phyloP scores from a whole-genome alignment of 441 rosid species.

The Oxalis stricta region DNA sequence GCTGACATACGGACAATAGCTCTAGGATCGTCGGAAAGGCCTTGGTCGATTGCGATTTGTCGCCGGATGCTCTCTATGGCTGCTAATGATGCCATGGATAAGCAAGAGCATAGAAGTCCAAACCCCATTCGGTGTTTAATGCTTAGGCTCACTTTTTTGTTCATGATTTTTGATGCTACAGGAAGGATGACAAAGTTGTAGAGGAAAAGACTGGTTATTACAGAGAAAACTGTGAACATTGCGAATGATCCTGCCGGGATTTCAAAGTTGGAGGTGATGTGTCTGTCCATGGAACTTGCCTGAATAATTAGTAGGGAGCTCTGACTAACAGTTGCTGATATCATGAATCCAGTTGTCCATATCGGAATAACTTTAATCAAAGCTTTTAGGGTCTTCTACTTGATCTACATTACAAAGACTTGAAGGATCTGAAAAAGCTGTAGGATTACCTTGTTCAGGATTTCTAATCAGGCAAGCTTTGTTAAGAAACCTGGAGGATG shows the following conservation, averaged over 20 bases:
- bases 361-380: slow-evolving; percentile 35
- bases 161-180: slow-evolving; percentile 18
- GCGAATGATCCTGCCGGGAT: slow-evolving; percentile 44
- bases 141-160: slow-evolving; percentile 20
- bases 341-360: slow-evolving; percentile 51
- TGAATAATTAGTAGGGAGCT: slow-evolving; percentile 31
- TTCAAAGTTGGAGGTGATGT: slow-evolving; percentile 33
- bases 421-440: slow-evolving; percentile 37
- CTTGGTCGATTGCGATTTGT: slow-evolving; percentile 12
- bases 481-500: slow-evolving; percentile 27
- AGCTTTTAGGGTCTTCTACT: slow-evolving; percentile 55
- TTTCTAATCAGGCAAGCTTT: slow-evolving; percentile 21
- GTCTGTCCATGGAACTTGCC: slow-evolving; percentile 46
- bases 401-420: slow-evolving; percentile 42
- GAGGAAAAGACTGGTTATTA: slow-evolving; percentile 20
- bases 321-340: slow-evolving; percentile 18
- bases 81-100: slow-evolving; percentile 21
- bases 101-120: slow-evolving; percentile 20
- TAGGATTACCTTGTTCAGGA: too few species aligned
- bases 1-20: slow-evolving; percentile 29
- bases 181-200: slow-evolving; percentile 35
- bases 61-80: slow-evolving; percentile 22
- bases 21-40: slow-evolving; percentile 15
- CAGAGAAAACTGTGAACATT: slow-evolving; percentile 19
- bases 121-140: slow-evolving; percentile 42